Base-by-base conservation (phyloP, 2,329 filamentous ascomycete species). In the Coniochaeta pulveracea region DNA sequence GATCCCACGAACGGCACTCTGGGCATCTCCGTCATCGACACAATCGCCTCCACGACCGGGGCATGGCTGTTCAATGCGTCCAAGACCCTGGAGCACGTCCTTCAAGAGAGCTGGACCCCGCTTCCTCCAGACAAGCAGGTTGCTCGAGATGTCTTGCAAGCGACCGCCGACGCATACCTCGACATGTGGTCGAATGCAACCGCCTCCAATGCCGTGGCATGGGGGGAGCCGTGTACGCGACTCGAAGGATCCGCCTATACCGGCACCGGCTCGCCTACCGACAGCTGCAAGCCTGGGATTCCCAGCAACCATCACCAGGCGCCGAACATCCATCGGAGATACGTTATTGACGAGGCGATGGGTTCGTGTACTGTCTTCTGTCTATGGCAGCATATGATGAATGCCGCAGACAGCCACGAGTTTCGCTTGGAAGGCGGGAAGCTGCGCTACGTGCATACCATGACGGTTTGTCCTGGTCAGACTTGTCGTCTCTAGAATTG, bases 51-150 rank as follows among this genome's bases (percentile, higher is more conserved):
- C 6, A 48, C 50, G 4, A 49, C 47, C 0, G 47, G 48, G 8
- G 50, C 52, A 18, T 57, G 55, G 54, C 44, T 56, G 7, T 59
- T 59, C 46, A 49, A 57, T 43, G 48, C 52, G 3, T 39, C 48
- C n/a, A 44, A 47, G 19, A 55, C 53, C 17, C 44, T 59, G 1
- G 45, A 52, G 34, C 54, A 47, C 37, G 50, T 46, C 4, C 36
- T 42, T 8, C 40, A 44, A 36, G 54, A 55, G 42, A 47, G 42
- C 18, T 56, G 52, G 50, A 26, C 42, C 2, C 24, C 42, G 8
- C 55, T 59, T 34, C 46, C 47, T 5, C 44, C 47, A 21, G 47
- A 19, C 7, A 37, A 43, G 36, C 47, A 44, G 1, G 46, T 51
- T 39, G 37, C 36, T 3, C 47, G 55, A 3, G 49, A 45, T 19